Base-by-base conservation (phyloP, 495 filamentous ascomycete species). In the Penicillium nucicola region DNA sequence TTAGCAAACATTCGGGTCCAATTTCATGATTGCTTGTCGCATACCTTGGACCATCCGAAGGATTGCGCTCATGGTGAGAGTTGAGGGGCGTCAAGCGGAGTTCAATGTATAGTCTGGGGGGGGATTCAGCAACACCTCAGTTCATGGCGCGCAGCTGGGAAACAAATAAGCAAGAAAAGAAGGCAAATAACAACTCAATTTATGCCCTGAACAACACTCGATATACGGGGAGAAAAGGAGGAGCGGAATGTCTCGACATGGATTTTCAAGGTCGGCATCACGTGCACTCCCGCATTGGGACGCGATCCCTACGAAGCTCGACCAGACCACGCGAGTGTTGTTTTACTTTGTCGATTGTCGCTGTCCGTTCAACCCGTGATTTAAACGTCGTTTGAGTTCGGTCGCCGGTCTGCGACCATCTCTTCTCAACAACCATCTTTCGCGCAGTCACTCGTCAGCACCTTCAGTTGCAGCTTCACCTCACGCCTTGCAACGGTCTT, bases 31-130 rank as follows among this genome's bases (percentile, higher is more conserved):
- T 17, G 14, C 6, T 46, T 2, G 30, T 19, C 33, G 58, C 67
- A 8, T 25, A 77, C 73, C 73, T 69, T 72, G 70, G 64, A 72
- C 61, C 69, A 62, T 72, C n/a, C 61, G 65, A 33, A 67, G 62
- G 41, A 77, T 62, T 31, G 53, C 51, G 47, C 57, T 60, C 73
- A 77, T 77, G 40, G 39, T 70, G 60, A 42, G 51, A 35, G 32
- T 47, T 45, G 45, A 18, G 47, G 45, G 37, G 45, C 40, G 56
- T 55, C 52, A 57, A 39, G 44, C 47, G 42, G 50, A 39, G 32
- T 52, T 47, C 39, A 36, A 40, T 28, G 55, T 17, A 41, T 32
- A 49, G 19, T 42, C 30, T n/a, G n/a, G n/a, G 45, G 42, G 28
- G 20, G 14, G 36, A 53, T 47, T 45, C 35, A 48, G 14, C 25